Evolutionary conservation across 306 rosid species (phyloP), one percentile per base, ranked within the genome.

Genomic region (Cercis canadensis): DNA sequence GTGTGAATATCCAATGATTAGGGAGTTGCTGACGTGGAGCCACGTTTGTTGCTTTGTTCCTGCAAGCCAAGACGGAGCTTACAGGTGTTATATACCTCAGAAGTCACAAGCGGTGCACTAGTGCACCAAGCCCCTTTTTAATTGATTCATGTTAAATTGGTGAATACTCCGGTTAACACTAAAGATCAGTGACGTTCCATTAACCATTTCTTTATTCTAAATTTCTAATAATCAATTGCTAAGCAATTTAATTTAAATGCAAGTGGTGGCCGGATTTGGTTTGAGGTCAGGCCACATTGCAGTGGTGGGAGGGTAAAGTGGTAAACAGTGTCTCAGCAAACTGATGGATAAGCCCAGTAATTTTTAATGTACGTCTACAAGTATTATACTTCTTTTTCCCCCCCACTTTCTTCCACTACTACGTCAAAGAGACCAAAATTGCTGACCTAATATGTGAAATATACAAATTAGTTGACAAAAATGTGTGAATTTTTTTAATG

Each of bases 1-100:
- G 66, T 70, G 54, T 18, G 34, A 32, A 21, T 24, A 58, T 68
- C 82, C 83, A 83, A 80, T 90, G 36, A 58, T 16, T 41, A 41
- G 45, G 13, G 57, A 21, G 52, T 63, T 65, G 75, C 53, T 65
- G 62, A 78, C 65, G 61, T 79, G 73, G 51, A 13, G 4, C 53
- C 57, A 44, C 58, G 12, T 17, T 39, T 40, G 2, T 34, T 9
- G 51, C 67, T 57, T 46, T 36, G n/a, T n/a, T n/a, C n/a, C n/a
- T n/a, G n/a, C n/a, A 64, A 9, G 14, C 61, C 39, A 5, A 41
- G 64, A 62, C 33, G 45, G 50, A 21, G 36, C 7, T 9, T 37
- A 52, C 37, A 74, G 51, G 31, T 45, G 68, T 33, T 51, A 17
- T 8, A n/a, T 8, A 24, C 64, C 49, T 17, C 29, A 4, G 8